Conservation (phyloP, 257 asterid genomes). For the Lithospermum erythrorhizon region DNA sequence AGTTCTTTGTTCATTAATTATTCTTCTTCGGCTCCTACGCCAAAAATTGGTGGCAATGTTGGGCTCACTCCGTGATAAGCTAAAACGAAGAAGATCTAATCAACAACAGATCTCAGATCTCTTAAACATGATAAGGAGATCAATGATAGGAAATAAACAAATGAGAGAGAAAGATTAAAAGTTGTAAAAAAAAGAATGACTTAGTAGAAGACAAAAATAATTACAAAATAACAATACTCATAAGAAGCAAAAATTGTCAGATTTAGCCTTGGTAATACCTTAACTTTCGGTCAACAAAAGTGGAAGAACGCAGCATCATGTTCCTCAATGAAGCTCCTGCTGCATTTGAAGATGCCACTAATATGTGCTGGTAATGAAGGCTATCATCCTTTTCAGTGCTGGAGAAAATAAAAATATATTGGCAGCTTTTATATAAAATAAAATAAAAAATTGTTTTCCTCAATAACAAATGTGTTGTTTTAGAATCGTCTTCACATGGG, state of each 20-base stretch:
- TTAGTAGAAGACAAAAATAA: not conserved
- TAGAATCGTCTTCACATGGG: no score
- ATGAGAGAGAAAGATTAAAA: not conserved
- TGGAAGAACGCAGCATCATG: conserved; percentile 67
- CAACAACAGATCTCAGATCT: no score
- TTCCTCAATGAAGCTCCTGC: conserved; percentile 79
- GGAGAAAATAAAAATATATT: conserved; percentile 17
- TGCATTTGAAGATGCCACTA: conserved; percentile 67
- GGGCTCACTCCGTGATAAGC: conserved; percentile 87
- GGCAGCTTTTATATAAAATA: not conserved
- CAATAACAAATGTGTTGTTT: no score
- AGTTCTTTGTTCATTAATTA: conserved; percentile 79
- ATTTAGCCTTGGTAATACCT: conserved; percentile 38
- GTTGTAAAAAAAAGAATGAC: not conserved
- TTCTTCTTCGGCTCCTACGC: conserved; percentile 93
- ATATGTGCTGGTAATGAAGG: conserved; percentile 52
- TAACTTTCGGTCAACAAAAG: conserved; percentile 65
- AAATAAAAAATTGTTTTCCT: no score
- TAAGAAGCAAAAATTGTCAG: conserved; percentile 5
- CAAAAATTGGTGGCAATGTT: conserved; percentile 84
- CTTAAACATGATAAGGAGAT: conserved; percentile 6
- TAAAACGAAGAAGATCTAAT: conserved; percentile 27
- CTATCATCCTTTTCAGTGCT: conserved; percentile 85
- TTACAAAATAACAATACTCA: not conserved
- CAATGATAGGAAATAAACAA: not conserved